Conservation (phyloP, 371 early-diverging fungal genomes). For the Mortierella sp. region DNA sequence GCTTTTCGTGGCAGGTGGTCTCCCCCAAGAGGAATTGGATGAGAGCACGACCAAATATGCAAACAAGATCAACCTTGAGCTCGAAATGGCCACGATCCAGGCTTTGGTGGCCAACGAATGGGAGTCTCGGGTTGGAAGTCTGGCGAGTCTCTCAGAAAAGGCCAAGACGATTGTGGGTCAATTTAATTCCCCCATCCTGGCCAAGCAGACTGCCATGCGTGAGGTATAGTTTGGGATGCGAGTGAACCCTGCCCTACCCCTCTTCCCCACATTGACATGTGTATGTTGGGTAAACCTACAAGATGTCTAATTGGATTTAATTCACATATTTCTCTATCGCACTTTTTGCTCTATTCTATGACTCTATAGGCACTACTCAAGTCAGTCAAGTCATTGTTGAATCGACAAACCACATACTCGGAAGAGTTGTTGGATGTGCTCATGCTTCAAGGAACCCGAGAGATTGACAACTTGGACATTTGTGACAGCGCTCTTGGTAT, state of each 20-base stretch:
- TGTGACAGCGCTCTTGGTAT: conserved; percentile 33
- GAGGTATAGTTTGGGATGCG: conserved; percentile 17
- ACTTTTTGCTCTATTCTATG: too few relatives aligned
- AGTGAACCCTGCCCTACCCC: not conserved
- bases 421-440: conserved; percentile 46
- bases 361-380: conserved; percentile 12
- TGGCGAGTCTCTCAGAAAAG: conserved; percentile 21
- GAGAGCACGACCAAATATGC: conserved; percentile 25
- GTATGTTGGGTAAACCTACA: too few relatives aligned
- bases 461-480: conserved; percentile 30
- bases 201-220: conserved; percentile 16
- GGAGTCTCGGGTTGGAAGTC: conserved; percentile 13
- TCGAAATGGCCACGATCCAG: conserved; percentile 41
- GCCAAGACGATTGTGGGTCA: conserved; percentile 15
- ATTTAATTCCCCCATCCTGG: conserved; percentile 23
- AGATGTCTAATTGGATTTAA: not conserved
- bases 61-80: conserved; percentile 27
- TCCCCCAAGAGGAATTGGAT: conserved; percentile 3
- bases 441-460: conserved; percentile 31
- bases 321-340: not conserved
- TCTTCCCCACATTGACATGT: too few relatives aligned
- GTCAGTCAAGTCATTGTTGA: conserved; percentile 19
- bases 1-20: conserved; percentile 24
- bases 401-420: conserved; percentile 27
- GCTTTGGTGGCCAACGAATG: conserved; percentile 25